These are phyloP conservation scores for Cephalotrichum gorgonifer DNA, from an alignment of 2,329 filamentous ascomycete genomes.

Conservation along the genomic window DNA sequence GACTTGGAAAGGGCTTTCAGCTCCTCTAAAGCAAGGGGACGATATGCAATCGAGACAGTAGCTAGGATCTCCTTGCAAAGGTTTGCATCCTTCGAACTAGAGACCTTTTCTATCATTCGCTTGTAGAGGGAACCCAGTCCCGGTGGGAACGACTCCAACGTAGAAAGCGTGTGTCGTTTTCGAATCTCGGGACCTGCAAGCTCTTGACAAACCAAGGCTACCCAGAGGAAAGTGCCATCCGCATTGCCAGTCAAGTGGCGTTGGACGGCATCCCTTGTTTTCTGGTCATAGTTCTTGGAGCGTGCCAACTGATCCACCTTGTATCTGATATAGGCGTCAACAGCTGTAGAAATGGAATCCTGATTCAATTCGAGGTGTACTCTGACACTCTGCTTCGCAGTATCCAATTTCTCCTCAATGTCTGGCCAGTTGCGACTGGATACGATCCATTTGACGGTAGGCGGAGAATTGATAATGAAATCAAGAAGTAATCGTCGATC, in stretches of 20 bases:
- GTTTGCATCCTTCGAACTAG: slow-evolving; percentile 14
- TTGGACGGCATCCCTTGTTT: slow-evolving; percentile 4
- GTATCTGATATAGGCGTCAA: slow-evolving; percentile 21
- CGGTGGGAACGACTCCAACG: slow-evolving; percentile 17
- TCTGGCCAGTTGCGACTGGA: slow-evolving; percentile 29
- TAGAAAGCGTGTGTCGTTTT: slow-evolving; percentile 8
- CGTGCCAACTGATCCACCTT: slow-evolving; percentile 16
- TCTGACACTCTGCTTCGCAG: background rate
- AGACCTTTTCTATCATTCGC: slow-evolving; percentile 24
- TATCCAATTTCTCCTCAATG: slow-evolving; percentile 19
- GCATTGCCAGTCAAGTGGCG: slow-evolving; percentile 18
- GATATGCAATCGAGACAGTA: slow-evolving; percentile 17
- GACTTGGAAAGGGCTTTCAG: slow-evolving; percentile 14
- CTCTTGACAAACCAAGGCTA: slow-evolving; percentile 13
- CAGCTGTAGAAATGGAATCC: slow-evolving; percentile 19
- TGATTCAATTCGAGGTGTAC: slow-evolving; percentile 20
- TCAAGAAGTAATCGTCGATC: slow-evolving; percentile 21
- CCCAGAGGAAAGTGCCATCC: slow-evolving; percentile 28
- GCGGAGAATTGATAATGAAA: slow-evolving; percentile 16
- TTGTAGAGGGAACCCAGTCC: slow-evolving; percentile 25
- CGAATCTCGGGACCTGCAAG: background rate
- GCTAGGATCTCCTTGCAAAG: slow-evolving; percentile 23
- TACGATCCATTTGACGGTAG: slow-evolving; percentile 27
- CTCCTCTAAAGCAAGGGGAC: slow-evolving; percentile 25
- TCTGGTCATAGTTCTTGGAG: background rate